These are phyloP conservation scores for Rhododendron ovatum DNA, from an alignment of 148 eudicot genomes.

Conservation along the genomic window DNA sequence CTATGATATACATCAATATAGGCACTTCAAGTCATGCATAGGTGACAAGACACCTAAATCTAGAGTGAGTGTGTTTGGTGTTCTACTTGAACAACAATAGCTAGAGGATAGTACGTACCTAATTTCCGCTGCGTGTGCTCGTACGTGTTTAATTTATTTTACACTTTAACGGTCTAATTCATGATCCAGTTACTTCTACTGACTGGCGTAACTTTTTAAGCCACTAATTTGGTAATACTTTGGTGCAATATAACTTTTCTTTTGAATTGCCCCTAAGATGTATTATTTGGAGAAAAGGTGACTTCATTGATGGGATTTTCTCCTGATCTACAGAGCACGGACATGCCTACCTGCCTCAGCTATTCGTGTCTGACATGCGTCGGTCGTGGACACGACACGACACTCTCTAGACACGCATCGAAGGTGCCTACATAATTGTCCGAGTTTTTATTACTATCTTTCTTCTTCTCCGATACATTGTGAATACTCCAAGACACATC, in stretches of 20 bases:
- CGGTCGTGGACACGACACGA: neutral
- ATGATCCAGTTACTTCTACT: neutral
- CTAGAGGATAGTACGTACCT: neutral
- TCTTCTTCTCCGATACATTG: neutral
- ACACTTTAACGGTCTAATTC: neutral
- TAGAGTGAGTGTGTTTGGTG: neutral
- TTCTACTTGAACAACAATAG: neutral
- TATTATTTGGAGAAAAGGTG: neutral
- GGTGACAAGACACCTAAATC: neutral
- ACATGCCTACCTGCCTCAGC: neutral
- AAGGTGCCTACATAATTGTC: too few relatives aligned
- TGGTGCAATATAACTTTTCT: neutral
- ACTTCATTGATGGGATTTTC: neutral
- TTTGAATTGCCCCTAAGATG: neutral
- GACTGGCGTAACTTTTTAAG: too few relatives aligned
- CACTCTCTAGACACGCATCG: neutral
- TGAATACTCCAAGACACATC: neutral
- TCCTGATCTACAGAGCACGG: neutral
- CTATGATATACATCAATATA: neutral
- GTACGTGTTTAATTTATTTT: neutral
- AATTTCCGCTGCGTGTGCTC: too few relatives aligned
- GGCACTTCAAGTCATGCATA: neutral
- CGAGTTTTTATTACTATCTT: too few relatives aligned
- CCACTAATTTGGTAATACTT: neutral
- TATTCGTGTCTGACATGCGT: neutral